These are phyloP conservation scores for Candida glaebosa DNA, from an alignment of 805 yeast species.

Conservation along the genomic window DNA sequence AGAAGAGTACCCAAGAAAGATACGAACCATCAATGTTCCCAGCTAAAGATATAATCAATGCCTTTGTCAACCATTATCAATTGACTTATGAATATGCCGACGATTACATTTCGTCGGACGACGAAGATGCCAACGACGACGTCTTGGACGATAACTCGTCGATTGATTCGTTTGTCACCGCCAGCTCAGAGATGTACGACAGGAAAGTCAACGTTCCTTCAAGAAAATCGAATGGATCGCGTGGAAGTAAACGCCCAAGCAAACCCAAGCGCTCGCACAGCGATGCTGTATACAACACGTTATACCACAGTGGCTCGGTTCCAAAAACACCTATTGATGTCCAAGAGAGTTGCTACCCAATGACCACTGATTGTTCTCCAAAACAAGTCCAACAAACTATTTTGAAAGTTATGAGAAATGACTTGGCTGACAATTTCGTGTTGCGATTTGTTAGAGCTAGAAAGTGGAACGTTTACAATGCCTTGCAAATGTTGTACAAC, in stretches of 20 bases:
- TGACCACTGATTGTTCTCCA: neutral
- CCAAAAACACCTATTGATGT: slow-evolving; percentile 1
- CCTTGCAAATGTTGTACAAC: slow-evolving; percentile 62
- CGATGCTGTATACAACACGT: neutral
- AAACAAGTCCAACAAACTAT: neutral
- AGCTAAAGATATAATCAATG: slow-evolving; percentile 16
- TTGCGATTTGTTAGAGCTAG: slow-evolving; percentile 78
- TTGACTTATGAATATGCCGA: slow-evolving; percentile 13
- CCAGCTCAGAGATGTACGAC: neutral
- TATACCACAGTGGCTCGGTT: neutral
- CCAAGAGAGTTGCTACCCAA: neutral
- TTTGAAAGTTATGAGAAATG: slow-evolving; percentile 45
- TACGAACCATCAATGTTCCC: slow-evolving; percentile 23
- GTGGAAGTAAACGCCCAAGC: neutral
- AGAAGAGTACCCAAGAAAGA: slow-evolving; percentile 21
- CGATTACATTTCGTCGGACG: slow-evolving; percentile 7
- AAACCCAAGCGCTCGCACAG: neutral
- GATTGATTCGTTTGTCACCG: slow-evolving; percentile 2
- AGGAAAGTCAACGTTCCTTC: neutral
- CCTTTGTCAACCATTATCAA: slow-evolving; percentile 20
- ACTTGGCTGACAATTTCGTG: slow-evolving; percentile 72
- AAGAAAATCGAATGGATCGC: neutral
- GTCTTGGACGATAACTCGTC: slow-evolving; percentile 1
- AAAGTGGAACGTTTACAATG: slow-evolving; percentile 70
- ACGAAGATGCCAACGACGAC: slow-evolving; percentile 16